A percentile compares a stretch with the other conserved stretches of the same genome.
Conservation (phyloP, 2,329 filamentous ascomycete genomes). For the Leptosphaerulina australis region DNA sequence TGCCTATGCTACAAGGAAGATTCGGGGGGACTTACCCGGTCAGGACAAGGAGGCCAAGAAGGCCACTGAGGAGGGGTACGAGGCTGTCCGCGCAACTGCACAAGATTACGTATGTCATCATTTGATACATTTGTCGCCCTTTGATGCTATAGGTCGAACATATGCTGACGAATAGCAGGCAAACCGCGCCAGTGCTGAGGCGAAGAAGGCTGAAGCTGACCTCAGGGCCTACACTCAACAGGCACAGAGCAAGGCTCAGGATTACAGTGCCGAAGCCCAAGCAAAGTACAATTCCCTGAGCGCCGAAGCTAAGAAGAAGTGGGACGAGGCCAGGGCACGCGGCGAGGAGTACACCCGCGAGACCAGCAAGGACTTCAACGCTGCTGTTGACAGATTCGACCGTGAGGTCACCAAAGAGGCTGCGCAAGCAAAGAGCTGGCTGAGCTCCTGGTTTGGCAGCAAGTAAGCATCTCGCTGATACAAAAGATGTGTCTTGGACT, state of each 20-base stretch:
- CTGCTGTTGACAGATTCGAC: slow-evolving; percentile 76
- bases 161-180: slow-evolving; percentile 39
- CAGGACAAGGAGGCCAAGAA: slow-evolving; percentile 67
- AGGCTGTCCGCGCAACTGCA: slow-evolving; percentile 56
- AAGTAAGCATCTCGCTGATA: slow-evolving; percentile 29
- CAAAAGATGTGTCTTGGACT: background rate
- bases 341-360: slow-evolving; percentile 52
- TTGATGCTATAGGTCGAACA: background rate
- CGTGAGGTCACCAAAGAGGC: slow-evolving; percentile 79
- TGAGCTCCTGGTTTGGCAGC: slow-evolving; percentile 85
- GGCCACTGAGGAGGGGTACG: slow-evolving; percentile 60
- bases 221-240: slow-evolving; percentile 58
- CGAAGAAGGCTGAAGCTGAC: slow-evolving; percentile 65
- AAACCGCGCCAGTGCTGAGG: slow-evolving; percentile 54
- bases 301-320: slow-evolving; percentile 63
- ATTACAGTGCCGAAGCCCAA: slow-evolving; percentile 55
- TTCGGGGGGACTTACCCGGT: slow-evolving; percentile 70
- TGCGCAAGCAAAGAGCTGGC: slow-evolving; percentile 79
- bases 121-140: background rate
- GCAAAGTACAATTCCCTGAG: slow-evolving; percentile 61
- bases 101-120: slow-evolving; percentile 37
- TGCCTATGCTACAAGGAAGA: slow-evolving; percentile 68
- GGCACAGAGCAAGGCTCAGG: slow-evolving; percentile 66
- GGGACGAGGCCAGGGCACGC: slow-evolving; percentile 65
- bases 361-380: slow-evolving; percentile 58